Evolutionary conservation across 169 alveolate species (phyloP), one percentile per base, ranked within the genome.

Genomic region (Plasmodium gonderi): DNA sequence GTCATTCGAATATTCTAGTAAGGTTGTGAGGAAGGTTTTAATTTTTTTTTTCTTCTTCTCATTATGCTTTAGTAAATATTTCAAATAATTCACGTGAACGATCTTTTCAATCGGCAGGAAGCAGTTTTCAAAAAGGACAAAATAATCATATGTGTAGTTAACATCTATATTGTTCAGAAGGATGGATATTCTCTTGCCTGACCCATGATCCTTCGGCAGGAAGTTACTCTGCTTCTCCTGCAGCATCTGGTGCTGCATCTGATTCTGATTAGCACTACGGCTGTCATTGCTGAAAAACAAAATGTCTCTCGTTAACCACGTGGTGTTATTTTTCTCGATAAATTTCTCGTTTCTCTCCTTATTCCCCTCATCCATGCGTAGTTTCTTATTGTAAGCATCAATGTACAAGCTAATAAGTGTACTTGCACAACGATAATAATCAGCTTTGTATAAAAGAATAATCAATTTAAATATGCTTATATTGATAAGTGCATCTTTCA

Each of bases 21-120:
- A 23, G 12, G 90, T 90, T 26, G 45, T 90, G 14, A 90, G 17
- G 14, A 90, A 90, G 9, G 49, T 78, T 77, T 69, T 64, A 44
- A 90, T 77, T 67, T 90, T 90, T 14, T 90, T 74, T 90, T 90
- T 90, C 40, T 90, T 90, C 9, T 36, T 90, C 40, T 90, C 82
- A 65, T 90, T 79, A 64, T 90, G 14, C 14, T 47, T 78, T 36
- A 51, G 74, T 12, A 90, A n/a, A 65, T 90, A 90, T 78, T 90
- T 90, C 44, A 49, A 20, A 65, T 90, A 90, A 90, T 90, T 90
- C 20, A 90, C 85, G 38, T 77, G 78, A 1, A 90, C 67, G 1
- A 90, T 90, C 20, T 49, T 90, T 9, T 90, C 94, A 0, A 90
- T 31, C 0, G 94, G 94, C 40, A 77, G 45, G 49, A 90, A 90